Evolutionary conservation across 2,329 filamentous ascomycete genomes (phyloP).

Genomic region (Xylariaceae sp.): DNA sequence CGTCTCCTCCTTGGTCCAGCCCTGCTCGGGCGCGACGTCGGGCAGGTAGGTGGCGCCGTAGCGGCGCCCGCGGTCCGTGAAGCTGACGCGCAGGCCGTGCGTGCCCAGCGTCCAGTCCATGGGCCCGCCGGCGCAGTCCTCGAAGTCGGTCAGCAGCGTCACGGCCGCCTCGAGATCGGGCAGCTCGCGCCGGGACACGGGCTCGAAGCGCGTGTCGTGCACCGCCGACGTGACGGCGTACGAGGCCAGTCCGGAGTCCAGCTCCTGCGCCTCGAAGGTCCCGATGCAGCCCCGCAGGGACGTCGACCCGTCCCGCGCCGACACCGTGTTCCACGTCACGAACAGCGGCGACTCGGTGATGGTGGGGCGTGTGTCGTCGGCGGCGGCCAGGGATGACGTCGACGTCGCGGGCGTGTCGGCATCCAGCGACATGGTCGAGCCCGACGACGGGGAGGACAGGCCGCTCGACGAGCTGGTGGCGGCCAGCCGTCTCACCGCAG

Average conservation of each 20-base stretch:
- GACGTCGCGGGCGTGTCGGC: constrained; percentile 37
- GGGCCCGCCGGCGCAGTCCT: constrained; percentile 56
- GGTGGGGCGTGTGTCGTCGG: constrained; percentile 9
- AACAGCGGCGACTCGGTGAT: constrained; percentile 66
- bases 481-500: constrained; percentile 19
- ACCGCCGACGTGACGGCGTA: constrained; percentile 78
- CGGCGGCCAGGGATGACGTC: constrained; percentile 30
- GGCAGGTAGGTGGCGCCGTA: constrained; percentile 88
- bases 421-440: constrained; percentile 28
- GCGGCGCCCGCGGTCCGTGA: constrained; percentile 63
- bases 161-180: constrained; percentile 57
- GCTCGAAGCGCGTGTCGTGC: constrained; percentile 54
- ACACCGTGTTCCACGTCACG: constrained; percentile 85
- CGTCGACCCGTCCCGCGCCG: constrained; percentile 46
- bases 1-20: constrained; percentile 91
- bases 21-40: constrained; percentile 85
- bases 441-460: constrained; percentile 21
- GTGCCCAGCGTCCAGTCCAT: constrained; percentile 82
- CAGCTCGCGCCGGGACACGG: constrained; percentile 47
- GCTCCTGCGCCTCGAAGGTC: constrained; percentile 74
- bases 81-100: constrained; percentile 83
- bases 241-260: constrained; percentile 63
- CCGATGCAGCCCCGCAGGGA: constrained; percentile 89
- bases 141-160: constrained; percentile 81
- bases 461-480: constrained; percentile 20